Conservation (phyloP, 768 basidiomycete species). For the Phanerodontia chrysosporium region DNA sequence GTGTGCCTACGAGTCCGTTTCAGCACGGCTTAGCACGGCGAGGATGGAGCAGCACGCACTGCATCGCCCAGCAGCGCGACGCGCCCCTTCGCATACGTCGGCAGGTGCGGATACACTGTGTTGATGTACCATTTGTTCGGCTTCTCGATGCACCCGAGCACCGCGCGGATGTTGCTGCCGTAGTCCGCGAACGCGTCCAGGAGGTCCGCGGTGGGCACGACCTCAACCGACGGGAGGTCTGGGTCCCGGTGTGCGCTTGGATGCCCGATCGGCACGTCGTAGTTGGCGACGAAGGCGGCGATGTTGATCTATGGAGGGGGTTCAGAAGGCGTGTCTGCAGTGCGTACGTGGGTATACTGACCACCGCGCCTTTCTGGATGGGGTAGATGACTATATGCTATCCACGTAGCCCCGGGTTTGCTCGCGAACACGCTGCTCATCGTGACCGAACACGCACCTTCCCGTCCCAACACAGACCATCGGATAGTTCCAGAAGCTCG, state of each 20-base stretch:
- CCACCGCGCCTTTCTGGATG: conserved; percentile 1
- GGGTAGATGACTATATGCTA: conserved; percentile 8
- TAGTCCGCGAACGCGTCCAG: conserved; percentile 1
- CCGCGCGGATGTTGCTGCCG: conserved; percentile 1
- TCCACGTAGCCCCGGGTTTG: too few relatives aligned
- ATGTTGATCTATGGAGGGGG: conserved; percentile 43
- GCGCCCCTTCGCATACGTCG: conserved; percentile 6
- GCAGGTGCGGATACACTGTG: conserved; percentile 6
- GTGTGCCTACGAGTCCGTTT: conserved; percentile 7
- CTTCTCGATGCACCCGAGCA: conserved; percentile 7
- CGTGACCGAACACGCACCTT: background rate
- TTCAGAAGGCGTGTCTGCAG: too few relatives aligned
- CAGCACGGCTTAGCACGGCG: too few relatives aligned
- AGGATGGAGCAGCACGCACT: background rate
- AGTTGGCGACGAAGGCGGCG: conserved; percentile 33
- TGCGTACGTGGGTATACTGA: background rate
- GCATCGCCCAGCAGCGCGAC: conserved; percentile 13
- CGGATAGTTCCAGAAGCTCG: background rate
- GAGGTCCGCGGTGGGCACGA: conserved; percentile 1
- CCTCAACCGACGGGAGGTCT: background rate
- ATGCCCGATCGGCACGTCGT: background rate
- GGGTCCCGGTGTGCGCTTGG: background rate
- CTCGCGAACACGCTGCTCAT: background rate
- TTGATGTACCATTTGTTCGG: conserved; percentile 11
- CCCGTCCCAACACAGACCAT: background rate